These are phyloP conservation scores for Trichoderma endophyticum DNA, from an alignment of 2,329 filamentous ascomycete genomes.

Conservation along the genomic window DNA sequence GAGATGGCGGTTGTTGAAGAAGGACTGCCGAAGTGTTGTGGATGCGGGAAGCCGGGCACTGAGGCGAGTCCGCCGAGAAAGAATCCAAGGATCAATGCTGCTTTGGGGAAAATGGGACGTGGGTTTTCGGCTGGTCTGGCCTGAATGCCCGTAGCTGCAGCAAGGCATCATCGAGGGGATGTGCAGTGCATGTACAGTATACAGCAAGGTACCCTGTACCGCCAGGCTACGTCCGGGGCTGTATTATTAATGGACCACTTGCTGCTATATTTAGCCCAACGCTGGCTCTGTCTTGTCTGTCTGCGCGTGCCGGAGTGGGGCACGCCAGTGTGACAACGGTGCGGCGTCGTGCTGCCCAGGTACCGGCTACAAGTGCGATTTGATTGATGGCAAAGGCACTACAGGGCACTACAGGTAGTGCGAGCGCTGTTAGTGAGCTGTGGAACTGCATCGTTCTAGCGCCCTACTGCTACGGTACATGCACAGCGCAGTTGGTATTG, in stretches of 20 bases:
- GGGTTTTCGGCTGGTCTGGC: not conserved
- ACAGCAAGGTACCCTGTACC: slow-evolving; percentile 1
- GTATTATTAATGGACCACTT: slow-evolving; percentile 8
- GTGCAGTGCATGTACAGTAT: not conserved
- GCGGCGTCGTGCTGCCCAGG: not conserved
- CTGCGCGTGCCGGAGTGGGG: not conserved
- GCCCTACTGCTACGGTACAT: not conserved
- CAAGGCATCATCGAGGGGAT: slow-evolving; percentile 1
- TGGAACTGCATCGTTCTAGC: not conserved
- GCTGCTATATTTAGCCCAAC: slow-evolving; percentile 11
- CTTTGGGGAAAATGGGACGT: slow-evolving; percentile 10
- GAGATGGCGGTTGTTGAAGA: not conserved
- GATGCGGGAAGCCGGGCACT: slow-evolving; percentile 11
- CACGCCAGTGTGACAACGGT: not conserved
- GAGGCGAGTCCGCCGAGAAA: not conserved
- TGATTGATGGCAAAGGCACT: not conserved
- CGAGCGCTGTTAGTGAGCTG: not conserved
- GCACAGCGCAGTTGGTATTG: not conserved
- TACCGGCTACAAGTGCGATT: not conserved
- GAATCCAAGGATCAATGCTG: not conserved
- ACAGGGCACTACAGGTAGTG: not conserved
- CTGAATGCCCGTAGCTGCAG: slow-evolving; percentile 2
- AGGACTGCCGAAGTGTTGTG: slow-evolving; percentile 11
- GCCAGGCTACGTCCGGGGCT: not conserved
- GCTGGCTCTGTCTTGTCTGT: not conserved